Evolutionary conservation across 352 stramenopile species (phyloP).

Genomic region (Pythium guiyangense): DNA sequence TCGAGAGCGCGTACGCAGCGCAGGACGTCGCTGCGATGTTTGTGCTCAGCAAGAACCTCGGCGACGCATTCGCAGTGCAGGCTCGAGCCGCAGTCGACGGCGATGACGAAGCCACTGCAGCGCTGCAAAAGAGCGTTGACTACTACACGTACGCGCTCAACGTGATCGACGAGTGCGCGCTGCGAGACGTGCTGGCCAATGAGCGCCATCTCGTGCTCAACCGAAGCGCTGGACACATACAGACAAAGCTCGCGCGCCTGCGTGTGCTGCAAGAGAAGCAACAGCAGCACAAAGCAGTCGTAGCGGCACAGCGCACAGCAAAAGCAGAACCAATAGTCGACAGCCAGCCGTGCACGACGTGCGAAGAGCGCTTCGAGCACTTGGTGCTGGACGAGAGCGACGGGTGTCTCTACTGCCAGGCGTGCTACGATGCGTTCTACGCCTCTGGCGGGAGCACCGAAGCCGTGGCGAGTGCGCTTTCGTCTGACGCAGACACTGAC

Average conservation of each 20-base stretch:
- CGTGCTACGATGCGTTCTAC: slow-evolving; percentile 73
- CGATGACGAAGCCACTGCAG: neutral
- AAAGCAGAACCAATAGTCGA: neutral
- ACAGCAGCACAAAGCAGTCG: neutral
- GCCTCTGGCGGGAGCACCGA: slow-evolving; percentile 9
- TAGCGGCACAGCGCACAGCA: neutral
- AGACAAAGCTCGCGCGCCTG: slow-evolving; percentile 11
- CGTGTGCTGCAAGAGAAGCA: slow-evolving; percentile 12
- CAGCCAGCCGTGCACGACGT: slow-evolving; percentile 44
- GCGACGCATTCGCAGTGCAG: slow-evolving; percentile 29
- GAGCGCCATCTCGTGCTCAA: slow-evolving; percentile 20
- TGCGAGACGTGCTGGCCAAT: slow-evolving; percentile 17
- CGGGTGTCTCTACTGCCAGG: slow-evolving; percentile 58
- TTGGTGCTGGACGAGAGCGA: slow-evolving; percentile 59
- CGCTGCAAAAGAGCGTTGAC: slow-evolving; percentile 23
- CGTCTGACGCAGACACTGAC: neutral
- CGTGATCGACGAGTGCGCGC: slow-evolving; percentile 33
- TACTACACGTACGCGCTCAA: slow-evolving; percentile 51
- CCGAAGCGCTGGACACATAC: slow-evolving; percentile 21
- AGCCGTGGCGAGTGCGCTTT: neutral
- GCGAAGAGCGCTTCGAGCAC: slow-evolving; percentile 15
- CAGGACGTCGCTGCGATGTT: slow-evolving; percentile 58
- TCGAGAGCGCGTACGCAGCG: slow-evolving; percentile 37
- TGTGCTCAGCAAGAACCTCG: slow-evolving; percentile 66
- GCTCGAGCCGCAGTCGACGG: slow-evolving; percentile 6